Evolutionary conservation across 2,329 filamentous ascomycete species (phyloP).

Genomic region (Stagonosporopsis cucurbitacearum): DNA sequence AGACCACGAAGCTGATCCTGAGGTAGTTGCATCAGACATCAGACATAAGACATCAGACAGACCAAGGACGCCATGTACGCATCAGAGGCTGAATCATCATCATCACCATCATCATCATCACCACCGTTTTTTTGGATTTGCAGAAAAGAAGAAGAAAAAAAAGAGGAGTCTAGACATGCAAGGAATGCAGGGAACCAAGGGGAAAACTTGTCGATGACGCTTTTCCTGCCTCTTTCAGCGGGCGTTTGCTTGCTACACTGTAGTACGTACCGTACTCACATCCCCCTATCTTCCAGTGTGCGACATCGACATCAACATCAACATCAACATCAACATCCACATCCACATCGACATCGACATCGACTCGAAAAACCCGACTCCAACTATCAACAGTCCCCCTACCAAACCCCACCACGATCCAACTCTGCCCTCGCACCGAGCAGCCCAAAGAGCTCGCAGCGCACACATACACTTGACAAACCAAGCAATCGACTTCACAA

Average conservation of each 20-base stretch:
- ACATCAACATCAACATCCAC: no score
- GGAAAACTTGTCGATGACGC: constrained; percentile 57
- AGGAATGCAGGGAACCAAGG: not conserved
- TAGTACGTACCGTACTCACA: no score
- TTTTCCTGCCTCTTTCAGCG: constrained; percentile 58
- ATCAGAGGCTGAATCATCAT: constrained; percentile 44
- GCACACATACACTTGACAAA: no score
- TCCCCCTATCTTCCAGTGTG: constrained; percentile 65
- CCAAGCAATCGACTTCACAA: no score
- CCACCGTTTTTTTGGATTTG: no score
- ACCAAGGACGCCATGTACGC: constrained; percentile 55
- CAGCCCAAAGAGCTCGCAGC: constrained; percentile 47
- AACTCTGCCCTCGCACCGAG: constrained; percentile 62
- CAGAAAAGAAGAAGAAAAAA: no score
- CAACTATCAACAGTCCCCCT: constrained; percentile 62
- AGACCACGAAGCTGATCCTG: constrained; percentile 55
- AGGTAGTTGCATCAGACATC: constrained; percentile 51
- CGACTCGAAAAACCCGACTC: constrained; percentile 62
- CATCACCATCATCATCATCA: no score
- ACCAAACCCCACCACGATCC: constrained; percentile 61
- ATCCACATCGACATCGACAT: constrained; percentile 62
- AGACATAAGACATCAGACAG: no score
- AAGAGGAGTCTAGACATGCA: not conserved
- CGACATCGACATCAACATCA: constrained; percentile 60
- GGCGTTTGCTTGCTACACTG: no score